Evolutionary conservation across 352 stramenopile species (phyloP), one percentile per base, ranked within the genome.

Genomic region (Phytophthora pistaciae): DNA sequence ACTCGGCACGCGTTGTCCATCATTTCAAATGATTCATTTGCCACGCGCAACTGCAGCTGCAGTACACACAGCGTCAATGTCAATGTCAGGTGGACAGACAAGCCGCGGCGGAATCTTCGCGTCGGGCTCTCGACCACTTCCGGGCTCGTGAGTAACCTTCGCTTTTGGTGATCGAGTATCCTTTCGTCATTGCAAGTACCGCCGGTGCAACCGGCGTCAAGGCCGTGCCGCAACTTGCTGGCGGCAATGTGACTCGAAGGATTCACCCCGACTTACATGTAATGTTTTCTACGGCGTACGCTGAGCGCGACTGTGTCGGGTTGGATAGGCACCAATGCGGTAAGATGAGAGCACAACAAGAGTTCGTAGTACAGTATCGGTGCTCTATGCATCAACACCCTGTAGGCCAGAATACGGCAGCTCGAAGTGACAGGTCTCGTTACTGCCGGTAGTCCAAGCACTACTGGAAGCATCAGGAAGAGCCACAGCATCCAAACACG

Each of bases 91-190:
- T 36, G 25, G 53, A 55, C 61, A 68, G 61, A 68, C 61, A 62
- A 68, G 61, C 18, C 61, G 53, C 21, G 8, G 49, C 8, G 64
- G 64, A 70, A 65, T 9, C n/a, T 65, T 64, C 64, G 42, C 64
- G 49, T 14, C 44, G 42, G n/a, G 23, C 50, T 56, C 52, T 14
- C 10, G 38, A 21, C 27, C 50, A 29, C 18, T 40, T 68, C 13
- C 25, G 38, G 13, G 21, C 8, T n/a, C 38, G 52, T 68, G 49
- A 58, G 55, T 65, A 59, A 64, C 55, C 11, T 60, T 25, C 36
- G n/a, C 40, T 66, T 66, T 60, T 71, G 56, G 29, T 56, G 55
- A 65, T 70, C 56, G 46, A 14, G 44, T 16, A 50, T 50, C 42
- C 42, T 23, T 50, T 50, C 42, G 42, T 50, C 42, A 9, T 1